phyloP scores from a whole-genome alignment of 75 land plant species.

The Isoetes taiwanensis region DNA sequence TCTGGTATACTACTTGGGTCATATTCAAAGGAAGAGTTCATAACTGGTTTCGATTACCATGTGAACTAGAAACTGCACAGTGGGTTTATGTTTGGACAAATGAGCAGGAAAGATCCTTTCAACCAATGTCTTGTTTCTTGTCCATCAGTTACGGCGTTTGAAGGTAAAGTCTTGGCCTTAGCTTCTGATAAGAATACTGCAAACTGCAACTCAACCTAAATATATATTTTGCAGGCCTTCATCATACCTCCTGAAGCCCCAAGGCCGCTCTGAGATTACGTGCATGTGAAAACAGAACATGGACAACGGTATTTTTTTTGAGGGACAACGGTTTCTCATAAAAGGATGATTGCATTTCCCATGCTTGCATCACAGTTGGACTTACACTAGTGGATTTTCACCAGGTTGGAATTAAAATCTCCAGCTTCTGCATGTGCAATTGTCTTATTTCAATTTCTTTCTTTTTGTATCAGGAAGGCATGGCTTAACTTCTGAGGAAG shows the following conservation, averaged over 20 bases:
- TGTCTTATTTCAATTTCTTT: not conserved
- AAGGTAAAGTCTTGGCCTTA: constrained; percentile 22
- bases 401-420: constrained; percentile 14
- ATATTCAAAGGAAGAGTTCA: constrained; percentile 23
- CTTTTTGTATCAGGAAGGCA: not conserved
- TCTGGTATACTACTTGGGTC: constrained; percentile 31
- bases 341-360: constrained; percentile 9
- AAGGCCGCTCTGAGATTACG: constrained; percentile 23
- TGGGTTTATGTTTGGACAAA: constrained; percentile 23
- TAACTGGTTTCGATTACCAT: constrained; percentile 32
- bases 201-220: too few relatives aligned
- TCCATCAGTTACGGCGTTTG: constrained; percentile 10
- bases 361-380: constrained; percentile 17
- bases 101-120: constrained; percentile 25
- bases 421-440: not conserved
- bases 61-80: constrained; percentile 21
- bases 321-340: constrained; percentile 21
- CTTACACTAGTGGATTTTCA: constrained; percentile 13
- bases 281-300: constrained; percentile 7
- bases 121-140: constrained; percentile 18
- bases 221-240: constrained; percentile 15
- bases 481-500: constrained; percentile 19
- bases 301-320: constrained; percentile 21
- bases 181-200: too few relatives aligned
- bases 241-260: constrained; percentile 11